These are phyloP conservation scores for Saturnispora saitoi DNA, from an alignment of 805 yeast species.

Conservation along the genomic window DNA sequence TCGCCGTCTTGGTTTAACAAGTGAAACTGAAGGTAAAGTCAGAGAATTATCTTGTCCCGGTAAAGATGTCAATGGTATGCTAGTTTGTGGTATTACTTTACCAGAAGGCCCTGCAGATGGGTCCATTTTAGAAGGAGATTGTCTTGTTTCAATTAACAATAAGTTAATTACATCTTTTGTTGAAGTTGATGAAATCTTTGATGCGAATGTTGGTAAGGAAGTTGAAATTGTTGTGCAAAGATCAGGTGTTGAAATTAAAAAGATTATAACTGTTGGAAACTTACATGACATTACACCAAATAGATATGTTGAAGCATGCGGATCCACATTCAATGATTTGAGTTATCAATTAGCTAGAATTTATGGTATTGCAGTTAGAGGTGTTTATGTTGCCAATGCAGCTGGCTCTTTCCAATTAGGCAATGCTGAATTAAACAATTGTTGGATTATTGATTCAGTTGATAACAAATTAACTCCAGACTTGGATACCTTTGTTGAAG, in stretches of 20 bases:
- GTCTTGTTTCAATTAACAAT: constrained; percentile 65
- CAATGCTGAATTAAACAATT: constrained; percentile 44
- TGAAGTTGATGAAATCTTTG: constrained; percentile 76
- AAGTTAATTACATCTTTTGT: constrained; percentile 59
- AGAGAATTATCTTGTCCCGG: constrained; percentile 40
- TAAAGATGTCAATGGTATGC: constrained; percentile 69
- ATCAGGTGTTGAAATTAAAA: constrained; percentile 53
- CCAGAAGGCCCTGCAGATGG: constrained; percentile 82
- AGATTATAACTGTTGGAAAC: constrained; percentile 55
- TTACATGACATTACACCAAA: constrained; percentile 77
- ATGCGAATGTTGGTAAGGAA: constrained; percentile 52
- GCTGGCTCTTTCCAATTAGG: constrained; percentile 66
- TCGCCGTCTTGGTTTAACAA: constrained; percentile 71
- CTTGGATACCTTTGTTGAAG: constrained; percentile 66
- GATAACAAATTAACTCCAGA: constrained; percentile 70
- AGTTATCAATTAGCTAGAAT: constrained; percentile 85
- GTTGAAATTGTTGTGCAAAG: constrained; percentile 58
- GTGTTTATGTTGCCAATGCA: constrained; percentile 73
- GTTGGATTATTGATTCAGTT: constrained; percentile 75
- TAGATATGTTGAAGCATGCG: constrained; percentile 72
- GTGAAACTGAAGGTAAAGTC: constrained; percentile 62
- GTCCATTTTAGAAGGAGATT: constrained; percentile 75
- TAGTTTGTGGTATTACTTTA: constrained; percentile 73
- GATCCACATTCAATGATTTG: constrained; percentile 78
- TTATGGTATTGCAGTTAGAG: constrained; percentile 74